phyloP scores from a whole-genome alignment of 768 basidiomycete species.

The Cubamyces sp. region DNA sequence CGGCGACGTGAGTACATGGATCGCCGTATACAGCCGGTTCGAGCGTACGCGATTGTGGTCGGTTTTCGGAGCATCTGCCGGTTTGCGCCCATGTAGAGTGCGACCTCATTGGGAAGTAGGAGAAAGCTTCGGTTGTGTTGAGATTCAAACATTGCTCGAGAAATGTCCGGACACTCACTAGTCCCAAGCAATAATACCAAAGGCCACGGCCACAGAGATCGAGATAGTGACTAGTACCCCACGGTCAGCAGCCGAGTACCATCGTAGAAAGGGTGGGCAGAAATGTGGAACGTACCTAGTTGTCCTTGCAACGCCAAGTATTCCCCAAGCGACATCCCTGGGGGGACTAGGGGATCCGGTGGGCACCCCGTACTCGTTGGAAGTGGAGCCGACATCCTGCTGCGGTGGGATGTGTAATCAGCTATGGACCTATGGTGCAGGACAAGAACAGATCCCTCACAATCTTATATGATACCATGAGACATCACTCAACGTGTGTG shows the following conservation, averaged over 20 bases:
- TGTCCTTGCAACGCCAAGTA: slow-evolving; percentile 7
- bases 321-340: slow-evolving; percentile 3
- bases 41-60: slow-evolving; percentile 3
- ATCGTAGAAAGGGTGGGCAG: neutral
- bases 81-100: neutral
- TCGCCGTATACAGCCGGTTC: too few relatives aligned
- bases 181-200: too few relatives aligned
- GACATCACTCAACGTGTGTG: too few relatives aligned
- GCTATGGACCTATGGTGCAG: too few relatives aligned
- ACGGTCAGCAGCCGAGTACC: neutral
- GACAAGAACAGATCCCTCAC: too few relatives aligned
- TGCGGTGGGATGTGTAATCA: too few relatives aligned
- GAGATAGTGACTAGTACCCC: neutral
- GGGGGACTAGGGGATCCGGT: slow-evolving; percentile 1
- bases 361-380: neutral
- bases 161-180: too few relatives aligned
- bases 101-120: neutral
- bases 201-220: too few relatives aligned
- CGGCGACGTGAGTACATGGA: too few relatives aligned
- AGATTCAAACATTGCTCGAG: too few relatives aligned
- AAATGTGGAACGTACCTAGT: slow-evolving; percentile 2
- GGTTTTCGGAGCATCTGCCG: neutral
- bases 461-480: too few relatives aligned
- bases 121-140: too few relatives aligned
- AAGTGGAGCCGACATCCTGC: neutral